A percentile compares a stretch with the other conserved stretches of the same genome.
phyloP scores from a whole-genome alignment of 352 stramenopile species.

The Globisporangium polare region DNA sequence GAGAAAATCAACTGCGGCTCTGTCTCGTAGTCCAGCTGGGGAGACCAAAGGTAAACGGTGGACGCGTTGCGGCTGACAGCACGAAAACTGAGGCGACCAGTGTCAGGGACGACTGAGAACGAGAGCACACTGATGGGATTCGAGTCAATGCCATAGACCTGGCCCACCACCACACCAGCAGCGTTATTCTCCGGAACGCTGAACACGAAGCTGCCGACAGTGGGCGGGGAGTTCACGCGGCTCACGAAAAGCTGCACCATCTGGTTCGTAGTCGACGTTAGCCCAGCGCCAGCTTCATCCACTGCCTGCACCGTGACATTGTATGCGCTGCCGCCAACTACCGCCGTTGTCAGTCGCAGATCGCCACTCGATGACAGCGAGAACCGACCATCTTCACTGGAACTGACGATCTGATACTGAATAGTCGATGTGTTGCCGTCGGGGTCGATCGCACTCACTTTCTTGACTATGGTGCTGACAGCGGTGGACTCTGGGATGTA shows the following conservation, averaged over 20 bases:
- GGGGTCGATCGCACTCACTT: slow-evolving; percentile 7
- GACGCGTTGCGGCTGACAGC: slow-evolving; percentile 20
- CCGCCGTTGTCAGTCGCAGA: not conserved
- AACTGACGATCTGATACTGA: slow-evolving; percentile 7
- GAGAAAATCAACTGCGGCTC: slow-evolving; percentile 24
- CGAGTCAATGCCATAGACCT: slow-evolving; percentile 27
- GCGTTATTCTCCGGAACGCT: slow-evolving; percentile 1
- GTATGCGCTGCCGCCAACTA: not conserved
- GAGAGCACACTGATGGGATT: slow-evolving; percentile 34
- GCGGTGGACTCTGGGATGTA: slow-evolving; percentile 12
- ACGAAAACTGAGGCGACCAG: slow-evolving; percentile 23
- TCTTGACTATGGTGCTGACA: not conserved
- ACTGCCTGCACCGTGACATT: slow-evolving; percentile 9
- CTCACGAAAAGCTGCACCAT: slow-evolving; percentile 9
- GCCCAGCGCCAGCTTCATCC: slow-evolving; percentile 1
- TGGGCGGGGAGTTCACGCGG: not conserved
- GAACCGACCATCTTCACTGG: not conserved
- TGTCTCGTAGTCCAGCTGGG: slow-evolving; percentile 35
- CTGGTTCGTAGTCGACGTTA: slow-evolving; percentile 7
- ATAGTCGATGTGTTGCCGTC: not conserved
- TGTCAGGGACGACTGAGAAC: slow-evolving; percentile 36
- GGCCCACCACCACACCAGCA: slow-evolving; percentile 29
- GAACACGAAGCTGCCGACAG: slow-evolving; percentile 10
- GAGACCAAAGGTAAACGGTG: slow-evolving; percentile 27
- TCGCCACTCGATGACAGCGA: not conserved